These are phyloP conservation scores for Annulohypoxylon maeteangense DNA, from an alignment of 495 filamentous ascomycete genomes.

Conservation along the genomic window DNA sequence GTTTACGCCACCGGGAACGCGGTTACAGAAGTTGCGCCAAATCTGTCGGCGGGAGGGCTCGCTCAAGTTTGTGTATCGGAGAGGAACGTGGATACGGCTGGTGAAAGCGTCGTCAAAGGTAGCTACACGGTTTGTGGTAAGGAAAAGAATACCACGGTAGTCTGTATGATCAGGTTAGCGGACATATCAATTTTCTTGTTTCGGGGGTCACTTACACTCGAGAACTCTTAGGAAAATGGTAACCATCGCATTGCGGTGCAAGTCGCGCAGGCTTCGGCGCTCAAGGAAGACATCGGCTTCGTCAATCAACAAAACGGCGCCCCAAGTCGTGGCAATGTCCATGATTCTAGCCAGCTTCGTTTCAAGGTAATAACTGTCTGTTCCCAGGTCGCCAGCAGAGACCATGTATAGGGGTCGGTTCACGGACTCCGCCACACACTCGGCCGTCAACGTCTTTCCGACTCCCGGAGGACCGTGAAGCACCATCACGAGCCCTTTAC, in stretches of 20 bases:
- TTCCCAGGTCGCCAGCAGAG: slow-evolving; percentile 65
- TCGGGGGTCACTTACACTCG: slow-evolving; percentile 14
- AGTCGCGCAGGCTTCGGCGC: slow-evolving; percentile 52
- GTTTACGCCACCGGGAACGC: slow-evolving; percentile 32
- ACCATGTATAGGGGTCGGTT: slow-evolving; percentile 64
- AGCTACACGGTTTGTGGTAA: slow-evolving; percentile 83
- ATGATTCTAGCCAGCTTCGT: slow-evolving; percentile 60
- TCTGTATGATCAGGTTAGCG: slow-evolving; percentile 5
- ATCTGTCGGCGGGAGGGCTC: slow-evolving; percentile 48
- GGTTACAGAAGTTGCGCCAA: slow-evolving; percentile 59
- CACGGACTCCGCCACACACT: slow-evolving; percentile 62
- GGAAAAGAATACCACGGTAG: slow-evolving; percentile 82
- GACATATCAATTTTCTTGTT: neutral
- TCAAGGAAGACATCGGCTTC: slow-evolving; percentile 64
- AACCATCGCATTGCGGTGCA: slow-evolving; percentile 60
- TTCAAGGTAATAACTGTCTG: slow-evolving; percentile 45
- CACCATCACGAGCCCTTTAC: slow-evolving; percentile 53
- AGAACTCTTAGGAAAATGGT: slow-evolving; percentile 51
- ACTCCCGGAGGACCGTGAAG: slow-evolving; percentile 53
- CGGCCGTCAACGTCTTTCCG: slow-evolving; percentile 55
- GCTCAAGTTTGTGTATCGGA: slow-evolving; percentile 53
- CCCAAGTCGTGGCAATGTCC: slow-evolving; percentile 58
- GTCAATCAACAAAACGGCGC: slow-evolving; percentile 62
- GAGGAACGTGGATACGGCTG: slow-evolving; percentile 58
- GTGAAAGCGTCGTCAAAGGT: slow-evolving; percentile 64